A percentile compares a stretch with the other conserved stretches of the same genome.
Conservation (phyloP, 169 alveolate species). For the Eimeria maxima region DNA sequence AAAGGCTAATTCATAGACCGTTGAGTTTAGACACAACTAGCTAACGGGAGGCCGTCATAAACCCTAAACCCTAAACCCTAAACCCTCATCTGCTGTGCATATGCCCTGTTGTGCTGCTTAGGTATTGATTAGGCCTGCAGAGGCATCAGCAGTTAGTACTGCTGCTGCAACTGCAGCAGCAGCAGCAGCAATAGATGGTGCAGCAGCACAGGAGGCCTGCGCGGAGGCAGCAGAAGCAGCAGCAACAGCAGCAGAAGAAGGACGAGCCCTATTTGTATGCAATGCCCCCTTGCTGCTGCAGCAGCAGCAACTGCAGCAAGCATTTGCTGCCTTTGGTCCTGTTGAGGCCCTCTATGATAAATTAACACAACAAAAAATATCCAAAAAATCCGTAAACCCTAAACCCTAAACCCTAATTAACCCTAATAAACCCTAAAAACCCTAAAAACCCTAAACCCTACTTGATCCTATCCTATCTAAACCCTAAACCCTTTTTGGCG, state of each 20-base stretch:
- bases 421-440: too few species aligned
- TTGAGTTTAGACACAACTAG: neutral
- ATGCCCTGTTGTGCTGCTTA: neutral
- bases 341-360: too few species aligned
- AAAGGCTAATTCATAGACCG: neutral
- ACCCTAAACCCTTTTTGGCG: too few species aligned
- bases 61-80: slow-evolving; percentile 11
- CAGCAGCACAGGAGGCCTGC: neutral
- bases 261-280: neutral
- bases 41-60: neutral
- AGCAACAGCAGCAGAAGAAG: slow-evolving; percentile 21
- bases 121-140: neutral
- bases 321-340: too few species aligned
- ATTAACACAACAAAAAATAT: too few species aligned
- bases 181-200: slow-evolving; percentile 16
- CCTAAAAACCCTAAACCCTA: too few species aligned
- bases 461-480: too few species aligned
- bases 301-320: too few species aligned
- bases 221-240: slow-evolving; percentile 15
- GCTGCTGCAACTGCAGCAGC: slow-evolving; percentile 33
- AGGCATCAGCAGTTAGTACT: neutral
- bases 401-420: too few species aligned
- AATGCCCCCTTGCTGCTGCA: neutral
- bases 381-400: too few species aligned
- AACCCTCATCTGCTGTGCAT: neutral